These are phyloP conservation scores for Zelopaecilomyces penicillatus DNA, from an alignment of 2,329 filamentous ascomycete genomes.

Conservation along the genomic window DNA sequence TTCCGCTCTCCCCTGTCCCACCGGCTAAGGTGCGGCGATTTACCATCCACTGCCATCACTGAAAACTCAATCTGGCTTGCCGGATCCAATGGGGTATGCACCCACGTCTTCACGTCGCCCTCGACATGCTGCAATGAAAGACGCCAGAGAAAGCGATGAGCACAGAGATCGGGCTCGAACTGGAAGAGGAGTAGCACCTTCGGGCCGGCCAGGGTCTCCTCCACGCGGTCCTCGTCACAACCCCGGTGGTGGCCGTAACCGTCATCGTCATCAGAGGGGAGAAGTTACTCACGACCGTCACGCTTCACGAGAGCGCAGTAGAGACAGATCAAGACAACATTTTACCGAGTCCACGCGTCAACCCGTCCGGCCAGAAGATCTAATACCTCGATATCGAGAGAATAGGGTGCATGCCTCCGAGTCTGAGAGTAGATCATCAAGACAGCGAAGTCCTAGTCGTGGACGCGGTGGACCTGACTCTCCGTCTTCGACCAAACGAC, in stretches of 20 bases:
- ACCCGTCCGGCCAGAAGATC: conserved; percentile 24
- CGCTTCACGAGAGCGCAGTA: conserved; percentile 30
- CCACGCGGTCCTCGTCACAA: conserved; percentile 22
- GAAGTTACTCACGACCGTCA: conserved; percentile 28
- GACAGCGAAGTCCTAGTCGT: conserved; percentile 27
- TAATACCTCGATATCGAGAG: conserved; percentile 31
- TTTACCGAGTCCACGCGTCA: conserved; percentile 19
- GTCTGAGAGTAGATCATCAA: conserved; percentile 21
- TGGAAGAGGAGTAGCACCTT: conserved; percentile 25
- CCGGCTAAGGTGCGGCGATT: conserved; percentile 34
- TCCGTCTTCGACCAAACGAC: conserved; percentile 32
- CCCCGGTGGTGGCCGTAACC: conserved; percentile 17
- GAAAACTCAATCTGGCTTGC: conserved; percentile 29
- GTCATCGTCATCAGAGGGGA: conserved; percentile 26
- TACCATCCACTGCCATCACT: conserved; percentile 24
- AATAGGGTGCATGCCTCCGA: conserved; percentile 22
- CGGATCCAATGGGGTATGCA: conserved; percentile 20
- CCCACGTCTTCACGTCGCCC: conserved; percentile 25
- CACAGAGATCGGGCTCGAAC: conserved; percentile 28
- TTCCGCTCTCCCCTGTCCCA: conserved; percentile 11
- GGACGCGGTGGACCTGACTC: conserved; percentile 25
- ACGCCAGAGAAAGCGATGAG: conserved; percentile 28
- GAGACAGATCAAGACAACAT: conserved; percentile 22
- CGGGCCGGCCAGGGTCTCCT: conserved; percentile 24
- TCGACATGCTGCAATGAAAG: conserved; percentile 34